Evolutionary conservation across 129 eudicot genomes (phyloP).

Genomic region (Escallonia rubra): DNA sequence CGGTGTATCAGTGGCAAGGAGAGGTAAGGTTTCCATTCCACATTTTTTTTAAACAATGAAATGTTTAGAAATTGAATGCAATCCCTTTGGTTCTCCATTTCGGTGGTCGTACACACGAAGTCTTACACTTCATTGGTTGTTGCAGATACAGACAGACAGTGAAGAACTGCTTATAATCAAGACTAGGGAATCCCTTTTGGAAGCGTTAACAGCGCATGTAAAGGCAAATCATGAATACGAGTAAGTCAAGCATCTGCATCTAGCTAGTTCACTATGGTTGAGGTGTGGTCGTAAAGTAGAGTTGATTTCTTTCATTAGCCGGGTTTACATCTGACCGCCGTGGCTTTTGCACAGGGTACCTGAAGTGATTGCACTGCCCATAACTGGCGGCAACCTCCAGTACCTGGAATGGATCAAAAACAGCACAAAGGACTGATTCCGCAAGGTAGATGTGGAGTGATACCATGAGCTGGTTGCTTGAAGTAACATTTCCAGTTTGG

Average conservation of each 20-base stretch:
- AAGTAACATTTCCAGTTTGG: background rate
- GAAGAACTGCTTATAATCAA: constrained; percentile 98
- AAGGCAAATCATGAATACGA: constrained; percentile 94
- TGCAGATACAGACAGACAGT: constrained; percentile 82
- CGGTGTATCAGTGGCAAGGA: constrained; percentile 91
- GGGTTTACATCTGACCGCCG: background rate
- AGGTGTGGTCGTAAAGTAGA: background rate
- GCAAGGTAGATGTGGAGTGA: background rate
- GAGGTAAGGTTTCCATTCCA: constrained; percentile 45
- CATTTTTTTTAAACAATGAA: background rate
- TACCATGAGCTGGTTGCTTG: background rate
- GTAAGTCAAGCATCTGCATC: constrained; percentile 36
- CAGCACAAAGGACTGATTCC: constrained; percentile 50
- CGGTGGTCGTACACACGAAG: background rate
- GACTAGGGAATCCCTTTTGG: constrained; percentile 90
- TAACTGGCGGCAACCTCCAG: constrained; percentile 51
- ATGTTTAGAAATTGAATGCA: background rate
- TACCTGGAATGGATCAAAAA: constrained; percentile 69
- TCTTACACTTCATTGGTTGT: constrained; percentile 3
- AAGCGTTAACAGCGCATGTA: constrained; percentile 86
- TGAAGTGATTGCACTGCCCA: constrained; percentile 70
- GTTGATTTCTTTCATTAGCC: background rate
- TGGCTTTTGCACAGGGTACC: constrained; percentile 49
- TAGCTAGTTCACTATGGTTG: background rate
- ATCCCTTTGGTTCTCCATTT: background rate